Percentiles rank a stretch among this genome's conserved stretches.
These are phyloP conservation scores for Phaffia tasmanica DNA, from an alignment of 768 basidiomycete genomes.

Conservation along the genomic window DNA sequence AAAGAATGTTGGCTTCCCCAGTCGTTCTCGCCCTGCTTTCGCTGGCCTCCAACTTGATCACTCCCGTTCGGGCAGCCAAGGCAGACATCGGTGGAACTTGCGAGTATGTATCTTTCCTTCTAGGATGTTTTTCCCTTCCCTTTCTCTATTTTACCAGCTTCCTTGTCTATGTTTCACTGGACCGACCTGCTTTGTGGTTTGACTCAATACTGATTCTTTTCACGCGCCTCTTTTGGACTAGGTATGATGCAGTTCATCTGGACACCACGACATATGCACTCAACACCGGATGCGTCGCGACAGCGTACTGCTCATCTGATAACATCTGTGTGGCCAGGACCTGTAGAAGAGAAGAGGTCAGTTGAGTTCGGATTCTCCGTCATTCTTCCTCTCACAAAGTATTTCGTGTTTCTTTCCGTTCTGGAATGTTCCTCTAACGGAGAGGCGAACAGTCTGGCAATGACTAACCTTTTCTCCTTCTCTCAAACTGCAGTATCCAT, in stretches of 20 bases:
- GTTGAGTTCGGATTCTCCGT: not conserved
- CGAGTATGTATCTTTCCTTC: conserved; percentile 8
- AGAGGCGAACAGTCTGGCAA: not conserved
- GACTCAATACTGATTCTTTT: not conserved
- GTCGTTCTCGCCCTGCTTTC: too few relatives aligned
- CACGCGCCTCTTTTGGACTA: not conserved
- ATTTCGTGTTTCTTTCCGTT: not conserved
- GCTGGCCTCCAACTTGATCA: too few relatives aligned
- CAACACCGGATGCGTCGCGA: conserved; percentile 15
- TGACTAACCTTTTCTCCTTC: not conserved
- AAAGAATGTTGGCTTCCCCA: too few relatives aligned
- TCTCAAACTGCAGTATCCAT: conserved; percentile 11
- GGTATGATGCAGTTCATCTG: conserved; percentile 20
- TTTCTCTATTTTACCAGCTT: not conserved
- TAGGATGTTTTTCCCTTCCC: not conserved
- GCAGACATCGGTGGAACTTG: conserved; percentile 7
- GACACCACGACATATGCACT: conserved; percentile 15
- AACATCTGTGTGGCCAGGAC: conserved; percentile 18
- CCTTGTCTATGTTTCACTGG: too few relatives aligned
- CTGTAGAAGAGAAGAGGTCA: conserved; percentile 24
- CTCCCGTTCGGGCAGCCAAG: conserved; percentile 13
- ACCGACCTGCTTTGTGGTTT: not conserved
- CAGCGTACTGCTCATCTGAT: conserved; percentile 22
- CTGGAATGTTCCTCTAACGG: not conserved
- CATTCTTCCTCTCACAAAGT: not conserved